These are phyloP conservation scores for Huiozyma naganishii DNA, from an alignment of 805 yeast genomes.

Conservation along the genomic window DNA sequence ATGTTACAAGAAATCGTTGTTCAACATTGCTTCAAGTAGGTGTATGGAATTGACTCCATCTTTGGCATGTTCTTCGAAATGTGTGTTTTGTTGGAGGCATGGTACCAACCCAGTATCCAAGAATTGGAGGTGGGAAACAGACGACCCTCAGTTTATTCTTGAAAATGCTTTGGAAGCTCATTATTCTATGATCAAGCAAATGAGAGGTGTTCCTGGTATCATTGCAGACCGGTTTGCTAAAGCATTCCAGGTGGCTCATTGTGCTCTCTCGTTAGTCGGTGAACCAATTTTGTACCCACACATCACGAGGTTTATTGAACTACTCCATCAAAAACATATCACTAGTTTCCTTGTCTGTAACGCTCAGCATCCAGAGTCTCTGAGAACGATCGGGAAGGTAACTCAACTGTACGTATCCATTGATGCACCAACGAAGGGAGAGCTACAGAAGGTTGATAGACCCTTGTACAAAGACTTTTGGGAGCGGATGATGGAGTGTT, in stretches of 20 bases:
- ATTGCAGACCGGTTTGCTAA: constrained; percentile 82
- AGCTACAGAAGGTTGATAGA: constrained; percentile 73
- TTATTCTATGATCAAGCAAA: constrained; percentile 82
- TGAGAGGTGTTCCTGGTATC: constrained; percentile 94
- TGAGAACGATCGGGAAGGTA: constrained; percentile 57
- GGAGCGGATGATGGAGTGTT: constrained; percentile 75
- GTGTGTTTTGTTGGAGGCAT: constrained; percentile 96
- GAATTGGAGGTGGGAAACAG: constrained; percentile 93
- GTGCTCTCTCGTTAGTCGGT: constrained; percentile 88
- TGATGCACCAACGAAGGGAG: constrained; percentile 82
- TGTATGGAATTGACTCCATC: constrained; percentile 97
- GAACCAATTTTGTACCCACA: constrained; percentile 92
- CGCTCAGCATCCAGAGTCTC: constrained; percentile 89
- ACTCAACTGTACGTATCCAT: constrained; percentile 88
- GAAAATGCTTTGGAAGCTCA: constrained; percentile 85
- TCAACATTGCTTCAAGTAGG: constrained; percentile 80
- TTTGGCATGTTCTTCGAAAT: constrained; percentile 84
- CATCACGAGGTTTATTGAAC: constrained; percentile 70
- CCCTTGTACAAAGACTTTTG: constrained; percentile 86
- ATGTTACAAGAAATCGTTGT: constrained; percentile 85
- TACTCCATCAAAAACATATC: constrained; percentile 71
- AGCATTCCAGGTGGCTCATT: constrained; percentile 80
- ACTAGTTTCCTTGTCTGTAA: constrained; percentile 87
- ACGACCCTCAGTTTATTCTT: constrained; percentile 72
- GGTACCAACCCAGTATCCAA: constrained; percentile 96